Conservation (phyloP, 177 flowering plant genomes). For the Vitis hybrid region DNA sequence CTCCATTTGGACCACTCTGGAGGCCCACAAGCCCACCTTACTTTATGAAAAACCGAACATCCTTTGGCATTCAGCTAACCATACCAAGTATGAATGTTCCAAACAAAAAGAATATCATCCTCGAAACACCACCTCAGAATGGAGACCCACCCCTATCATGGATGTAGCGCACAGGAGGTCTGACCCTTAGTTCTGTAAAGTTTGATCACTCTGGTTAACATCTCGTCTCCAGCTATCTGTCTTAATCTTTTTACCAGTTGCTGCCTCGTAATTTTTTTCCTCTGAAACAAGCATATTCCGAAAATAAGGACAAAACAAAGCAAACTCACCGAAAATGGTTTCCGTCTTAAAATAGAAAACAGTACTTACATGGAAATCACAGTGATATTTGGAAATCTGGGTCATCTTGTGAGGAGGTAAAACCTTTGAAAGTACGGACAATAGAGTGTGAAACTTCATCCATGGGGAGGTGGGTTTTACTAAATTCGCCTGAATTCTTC, state of each 20-base stretch:
- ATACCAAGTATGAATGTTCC: too few relatives aligned
- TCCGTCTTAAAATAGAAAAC: too few relatives aligned
- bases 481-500: conserved; percentile 7
- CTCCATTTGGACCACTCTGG: too few relatives aligned
- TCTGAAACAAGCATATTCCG: conserved; percentile 10
- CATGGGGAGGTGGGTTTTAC: conserved; percentile 46
- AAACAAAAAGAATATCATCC: too few relatives aligned
- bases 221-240: conserved; percentile 49
- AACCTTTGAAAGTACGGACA: conserved; percentile 25
- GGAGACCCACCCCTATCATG: neutral
- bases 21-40: too few relatives aligned
- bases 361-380: conserved; percentile 28
- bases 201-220: conserved; percentile 37
- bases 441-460: conserved; percentile 45
- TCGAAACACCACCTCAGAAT: too few relatives aligned
- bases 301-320: neutral
- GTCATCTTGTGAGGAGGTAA: conserved; percentile 24
- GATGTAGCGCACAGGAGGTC: neutral
- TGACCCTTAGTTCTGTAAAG: conserved; percentile 32
- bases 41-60: too few relatives aligned
- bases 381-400: conserved; percentile 26
- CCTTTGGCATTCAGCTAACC: too few relatives aligned
- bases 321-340: too few relatives aligned
- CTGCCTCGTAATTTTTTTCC: conserved; percentile 38
- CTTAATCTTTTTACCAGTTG: conserved; percentile 38